Conservation (phyloP, 2,329 filamentous ascomycete species). For the Colletotrichum neosansevieriae region DNA sequence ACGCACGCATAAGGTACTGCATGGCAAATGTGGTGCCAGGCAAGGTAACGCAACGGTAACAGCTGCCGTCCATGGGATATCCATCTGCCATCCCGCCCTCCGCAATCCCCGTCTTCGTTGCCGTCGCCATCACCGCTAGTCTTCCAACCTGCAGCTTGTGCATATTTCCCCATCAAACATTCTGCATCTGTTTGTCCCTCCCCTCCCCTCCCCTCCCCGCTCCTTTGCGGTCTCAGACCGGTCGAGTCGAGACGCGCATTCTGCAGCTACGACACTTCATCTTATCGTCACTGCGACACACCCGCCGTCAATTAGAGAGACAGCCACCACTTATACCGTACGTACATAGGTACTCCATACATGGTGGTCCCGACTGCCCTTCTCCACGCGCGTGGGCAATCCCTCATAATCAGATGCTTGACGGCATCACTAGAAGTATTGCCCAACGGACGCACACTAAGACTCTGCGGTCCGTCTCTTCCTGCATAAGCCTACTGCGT, state of each 20-base stretch:
- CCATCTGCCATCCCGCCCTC: conserved; percentile 10
- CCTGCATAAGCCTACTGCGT: conserved; percentile 39
- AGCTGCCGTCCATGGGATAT: background rate
- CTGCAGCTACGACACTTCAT: background rate
- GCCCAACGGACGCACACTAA: conserved; percentile 22
- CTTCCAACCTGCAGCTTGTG: conserved; percentile 12
- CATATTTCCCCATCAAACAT: conserved; percentile 20
- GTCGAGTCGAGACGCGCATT: conserved; percentile 9
- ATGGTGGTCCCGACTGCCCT: background rate
- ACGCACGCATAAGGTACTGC: too few species aligned
- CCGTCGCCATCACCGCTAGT: conserved; percentile 28
- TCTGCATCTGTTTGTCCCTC: conserved; percentile 24
- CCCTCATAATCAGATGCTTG: conserved; percentile 31
- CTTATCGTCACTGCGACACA: background rate
- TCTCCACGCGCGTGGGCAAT: conserved; percentile 11
- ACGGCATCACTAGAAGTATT: conserved; percentile 21
- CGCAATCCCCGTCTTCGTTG: background rate
- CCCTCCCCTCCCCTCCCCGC: background rate
- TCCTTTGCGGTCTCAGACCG: background rate
- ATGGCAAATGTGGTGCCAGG: too few species aligned
- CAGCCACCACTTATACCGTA: too few species aligned
- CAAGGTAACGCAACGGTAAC: too few species aligned
- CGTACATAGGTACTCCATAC: too few species aligned
- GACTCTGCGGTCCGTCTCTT: conserved; percentile 34
- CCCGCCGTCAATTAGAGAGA: background rate